Percentiles rank a stretch among this genome's conserved stretches.
These are phyloP conservation scores for Handroanthus guayacan DNA, from an alignment of 257 asterid genomes.

Conservation along the genomic window DNA sequence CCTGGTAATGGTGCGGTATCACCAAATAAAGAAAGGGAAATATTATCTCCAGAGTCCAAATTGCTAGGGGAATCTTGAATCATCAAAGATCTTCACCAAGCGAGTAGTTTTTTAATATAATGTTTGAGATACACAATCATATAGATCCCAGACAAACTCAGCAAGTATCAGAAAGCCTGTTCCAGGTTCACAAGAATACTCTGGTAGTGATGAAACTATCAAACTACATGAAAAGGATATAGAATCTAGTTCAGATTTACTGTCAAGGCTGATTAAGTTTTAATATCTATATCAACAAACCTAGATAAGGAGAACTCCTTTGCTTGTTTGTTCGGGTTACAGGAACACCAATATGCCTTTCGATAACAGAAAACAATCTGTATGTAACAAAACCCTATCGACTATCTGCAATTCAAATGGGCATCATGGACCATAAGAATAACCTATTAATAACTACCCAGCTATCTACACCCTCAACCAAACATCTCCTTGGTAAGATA, in stretches of 20 bases:
- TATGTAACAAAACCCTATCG: background rate
- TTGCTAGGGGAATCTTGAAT: background rate
- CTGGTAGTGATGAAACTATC: background rate
- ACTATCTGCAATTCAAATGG: slow-evolving; percentile 6
- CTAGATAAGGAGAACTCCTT: slow-evolving; percentile 4
- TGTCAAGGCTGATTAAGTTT: background rate
- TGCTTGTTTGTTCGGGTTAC: slow-evolving; percentile 2
- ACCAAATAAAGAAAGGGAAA: background rate
- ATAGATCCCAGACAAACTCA: background rate
- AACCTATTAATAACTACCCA: background rate
- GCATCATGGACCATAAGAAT: background rate
- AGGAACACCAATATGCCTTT: background rate
- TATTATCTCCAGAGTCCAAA: background rate
- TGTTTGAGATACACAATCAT: background rate
- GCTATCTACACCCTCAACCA: background rate
- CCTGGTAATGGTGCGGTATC: background rate
- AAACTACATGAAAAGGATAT: background rate
- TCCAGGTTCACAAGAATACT: background rate
- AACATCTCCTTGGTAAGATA: background rate
- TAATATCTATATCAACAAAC: background rate
- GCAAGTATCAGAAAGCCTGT: background rate
- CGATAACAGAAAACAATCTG: background rate
- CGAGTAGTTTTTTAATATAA: background rate
- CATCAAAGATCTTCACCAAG: background rate
- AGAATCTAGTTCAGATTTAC: background rate